These are phyloP conservation scores for Monilinia aucupariae DNA, from an alignment of 2,329 filamentous ascomycete genomes.

Conservation along the genomic window DNA sequence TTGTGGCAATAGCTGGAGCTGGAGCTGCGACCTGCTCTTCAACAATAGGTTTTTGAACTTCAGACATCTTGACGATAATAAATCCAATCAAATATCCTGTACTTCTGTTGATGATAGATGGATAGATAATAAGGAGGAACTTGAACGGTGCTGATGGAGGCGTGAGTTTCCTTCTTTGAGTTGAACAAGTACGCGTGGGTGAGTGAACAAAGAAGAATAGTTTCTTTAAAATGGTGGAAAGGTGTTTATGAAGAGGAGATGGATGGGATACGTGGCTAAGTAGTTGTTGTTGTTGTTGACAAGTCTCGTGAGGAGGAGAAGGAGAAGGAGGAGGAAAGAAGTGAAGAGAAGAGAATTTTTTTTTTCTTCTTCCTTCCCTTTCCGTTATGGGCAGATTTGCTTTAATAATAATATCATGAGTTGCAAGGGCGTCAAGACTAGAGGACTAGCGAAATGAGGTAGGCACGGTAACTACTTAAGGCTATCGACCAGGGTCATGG, in stretches of 20 bases:
- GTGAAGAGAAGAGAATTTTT: constrained; percentile 10
- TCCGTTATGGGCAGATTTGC: constrained; percentile 11
- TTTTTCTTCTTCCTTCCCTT: constrained; percentile 15
- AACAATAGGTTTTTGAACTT: constrained; percentile 60
- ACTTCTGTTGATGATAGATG: constrained; percentile 18
- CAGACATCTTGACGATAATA: constrained; percentile 44
- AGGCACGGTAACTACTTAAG: constrained; percentile 11
- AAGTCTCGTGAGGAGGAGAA: neutral
- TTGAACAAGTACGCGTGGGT: neutral
- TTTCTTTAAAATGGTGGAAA: neutral
- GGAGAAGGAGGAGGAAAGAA: constrained; percentile 12
- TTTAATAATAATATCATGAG: constrained; percentile 13
- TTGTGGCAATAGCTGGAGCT: constrained; percentile 24
- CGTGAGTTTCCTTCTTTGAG: constrained; percentile 19
- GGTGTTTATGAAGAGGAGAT: constrained; percentile 5
- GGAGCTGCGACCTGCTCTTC: constrained; percentile 42
- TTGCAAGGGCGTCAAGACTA: constrained; percentile 19
- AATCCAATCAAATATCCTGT: constrained; percentile 22
- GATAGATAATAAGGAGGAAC: constrained; percentile 22
- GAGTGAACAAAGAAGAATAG: constrained; percentile 12
- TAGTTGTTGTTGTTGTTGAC: no score
- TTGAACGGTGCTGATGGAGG: constrained; percentile 25
- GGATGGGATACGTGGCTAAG: no score
- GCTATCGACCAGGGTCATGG: neutral
- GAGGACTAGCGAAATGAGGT: constrained; percentile 17